Conservation (phyloP, 768 basidiomycete genomes). For the Auricularia heimuer region DNA sequence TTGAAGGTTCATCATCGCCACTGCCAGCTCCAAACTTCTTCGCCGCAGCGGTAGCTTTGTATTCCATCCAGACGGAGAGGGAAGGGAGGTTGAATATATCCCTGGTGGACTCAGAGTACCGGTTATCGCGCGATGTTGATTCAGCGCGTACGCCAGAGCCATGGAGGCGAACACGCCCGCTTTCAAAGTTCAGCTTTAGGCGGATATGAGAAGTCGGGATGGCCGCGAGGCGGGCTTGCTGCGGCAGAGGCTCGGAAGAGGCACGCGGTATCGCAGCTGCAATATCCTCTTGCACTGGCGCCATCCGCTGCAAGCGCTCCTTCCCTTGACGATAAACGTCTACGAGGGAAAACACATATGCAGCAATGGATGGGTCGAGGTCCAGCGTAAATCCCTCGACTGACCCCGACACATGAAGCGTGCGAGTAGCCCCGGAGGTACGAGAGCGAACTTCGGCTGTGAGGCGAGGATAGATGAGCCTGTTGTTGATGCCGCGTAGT, state of each 20-base stretch:
- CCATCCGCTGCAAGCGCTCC: conserved; percentile 60
- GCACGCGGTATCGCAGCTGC: background rate
- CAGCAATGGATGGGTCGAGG: conserved; percentile 70
- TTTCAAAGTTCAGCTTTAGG: conserved; percentile 64
- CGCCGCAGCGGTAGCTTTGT: conserved; percentile 46
- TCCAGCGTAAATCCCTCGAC: conserved; percentile 83
- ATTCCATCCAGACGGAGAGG: conserved; percentile 77
- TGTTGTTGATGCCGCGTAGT: conserved; percentile 41
- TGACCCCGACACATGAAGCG: conserved; percentile 52
- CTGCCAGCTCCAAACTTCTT: conserved; percentile 25
- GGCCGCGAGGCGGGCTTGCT: conserved; percentile 20
- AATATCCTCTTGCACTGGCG: conserved; percentile 18
- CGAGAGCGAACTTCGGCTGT: conserved; percentile 58
- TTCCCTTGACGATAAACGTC: conserved; percentile 80
- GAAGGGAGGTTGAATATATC: conserved; percentile 67
- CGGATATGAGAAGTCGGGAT: conserved; percentile 52
- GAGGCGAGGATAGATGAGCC: conserved; percentile 74
- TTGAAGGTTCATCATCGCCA: conserved; percentile 36
- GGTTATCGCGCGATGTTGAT: conserved; percentile 3
- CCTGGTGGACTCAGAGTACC: conserved; percentile 22
- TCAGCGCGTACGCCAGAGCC: background rate
- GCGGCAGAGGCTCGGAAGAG: conserved; percentile 6
- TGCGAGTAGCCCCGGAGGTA: conserved; percentile 35
- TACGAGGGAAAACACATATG: conserved; percentile 69
- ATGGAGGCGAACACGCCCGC: conserved; percentile 69